These are phyloP conservation scores for Telopea speciosissima DNA, from an alignment of 177 flowering plant species.

Conservation along the genomic window DNA sequence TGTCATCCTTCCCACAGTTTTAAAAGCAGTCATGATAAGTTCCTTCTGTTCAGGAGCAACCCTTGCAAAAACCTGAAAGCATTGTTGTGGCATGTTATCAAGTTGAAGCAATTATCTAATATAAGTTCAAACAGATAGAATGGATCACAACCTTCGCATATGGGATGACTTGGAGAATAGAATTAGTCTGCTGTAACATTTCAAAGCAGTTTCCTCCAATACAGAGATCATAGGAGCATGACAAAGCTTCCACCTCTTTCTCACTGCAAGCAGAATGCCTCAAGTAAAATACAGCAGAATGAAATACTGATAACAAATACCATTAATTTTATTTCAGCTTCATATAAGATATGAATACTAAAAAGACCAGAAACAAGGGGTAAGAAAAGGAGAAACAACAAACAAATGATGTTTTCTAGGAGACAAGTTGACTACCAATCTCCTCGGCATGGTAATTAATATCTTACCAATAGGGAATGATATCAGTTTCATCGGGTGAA, in stretches of 20 bases:
- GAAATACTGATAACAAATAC: not conserved
- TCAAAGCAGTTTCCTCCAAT: constrained; percentile 93
- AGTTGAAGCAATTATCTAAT: constrained; percentile 5
- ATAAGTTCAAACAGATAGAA: not conserved
- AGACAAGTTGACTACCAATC: not conserved
- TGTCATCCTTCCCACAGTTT: constrained; percentile 87
- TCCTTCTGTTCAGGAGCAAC: constrained; percentile 98
- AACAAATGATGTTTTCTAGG: not conserved
- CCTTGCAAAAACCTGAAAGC: constrained; percentile 84
- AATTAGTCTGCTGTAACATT: constrained; percentile 67
- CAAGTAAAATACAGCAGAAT: not conserved
- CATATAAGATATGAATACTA: not conserved
- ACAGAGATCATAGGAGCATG: constrained; percentile 80
- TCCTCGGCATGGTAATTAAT: not conserved
- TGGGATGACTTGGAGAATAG: constrained; percentile 76
- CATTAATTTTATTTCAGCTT: not conserved
- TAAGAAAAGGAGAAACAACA: not conserved
- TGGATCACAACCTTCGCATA: constrained; percentile 58
- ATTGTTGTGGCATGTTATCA: constrained; percentile 1
- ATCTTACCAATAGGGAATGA: constrained; percentile 42
- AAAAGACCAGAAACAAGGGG: not conserved
- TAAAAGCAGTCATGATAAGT: constrained; percentile 85
- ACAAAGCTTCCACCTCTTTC: constrained; percentile 61
- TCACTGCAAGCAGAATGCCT: constrained; percentile 35
- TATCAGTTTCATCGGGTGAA: constrained; percentile 79